Conservation (phyloP, 116 monocot genomes). For the Thalassia testudinum region DNA sequence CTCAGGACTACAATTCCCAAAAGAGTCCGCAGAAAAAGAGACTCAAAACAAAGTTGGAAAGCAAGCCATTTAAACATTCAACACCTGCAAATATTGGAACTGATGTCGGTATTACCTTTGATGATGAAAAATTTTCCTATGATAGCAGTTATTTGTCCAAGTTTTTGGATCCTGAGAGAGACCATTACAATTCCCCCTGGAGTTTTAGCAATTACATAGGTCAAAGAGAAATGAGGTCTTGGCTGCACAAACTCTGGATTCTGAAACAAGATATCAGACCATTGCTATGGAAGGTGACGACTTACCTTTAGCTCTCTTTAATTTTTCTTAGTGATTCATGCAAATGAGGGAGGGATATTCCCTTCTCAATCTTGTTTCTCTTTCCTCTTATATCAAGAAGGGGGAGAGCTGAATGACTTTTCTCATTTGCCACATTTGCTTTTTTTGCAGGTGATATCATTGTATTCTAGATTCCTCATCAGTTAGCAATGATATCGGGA, state of each 20-base stretch:
- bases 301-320: no score
- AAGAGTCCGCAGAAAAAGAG: slow-evolving; percentile 43
- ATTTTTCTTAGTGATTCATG: no score
- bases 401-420: no score
- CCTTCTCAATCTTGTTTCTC: no score
- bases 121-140: slow-evolving; percentile 43
- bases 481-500: no score
- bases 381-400: no score
- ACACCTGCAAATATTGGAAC: slow-evolving; percentile 7
- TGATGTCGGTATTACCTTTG: slow-evolving; percentile 10
- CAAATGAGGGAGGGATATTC: no score
- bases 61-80: slow-evolving; percentile 7
- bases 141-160: slow-evolving; percentile 61
- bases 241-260: slow-evolving; percentile 86
- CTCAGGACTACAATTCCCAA: slow-evolving; percentile 24
- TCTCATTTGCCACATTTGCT: no score
- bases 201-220: slow-evolving; percentile 81
- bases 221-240: slow-evolving; percentile 79
- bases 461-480: no score
- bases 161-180: slow-evolving; percentile 38
- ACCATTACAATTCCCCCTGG: slow-evolving; percentile 75
- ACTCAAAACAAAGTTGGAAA: slow-evolving; percentile 15
- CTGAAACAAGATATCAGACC: slow-evolving; percentile 51
- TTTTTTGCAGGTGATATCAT: no score
- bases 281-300: slow-evolving; percentile 72